Evolutionary conservation across 1,139 yeast genomes (phyloP), one percentile per base, ranked within the genome.

Genomic region (Arxiozyma slooffiae): DNA sequence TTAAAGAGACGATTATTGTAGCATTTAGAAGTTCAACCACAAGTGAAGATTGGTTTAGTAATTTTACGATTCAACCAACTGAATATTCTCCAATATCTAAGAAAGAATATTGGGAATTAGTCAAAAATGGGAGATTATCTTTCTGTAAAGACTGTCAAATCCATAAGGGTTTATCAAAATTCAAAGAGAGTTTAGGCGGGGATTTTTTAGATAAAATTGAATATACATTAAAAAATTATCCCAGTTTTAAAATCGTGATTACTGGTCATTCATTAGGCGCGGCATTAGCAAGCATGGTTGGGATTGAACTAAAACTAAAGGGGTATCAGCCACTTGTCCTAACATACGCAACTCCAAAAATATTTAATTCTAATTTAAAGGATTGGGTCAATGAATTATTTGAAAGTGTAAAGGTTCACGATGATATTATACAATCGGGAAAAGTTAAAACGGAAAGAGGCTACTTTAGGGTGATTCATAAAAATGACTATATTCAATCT

Each of bases 211-310:
- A 61, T 18, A 68, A 69, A 18, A 68, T 73, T 16, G 66, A 68
- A 45, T 57, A 58, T 22, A 61, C 59, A 52, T 76, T 53, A 62
- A 63, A 52, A 46, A 60, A 63, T 21, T 64, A 74, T 57, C 77
- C 80, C 0, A 73, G 72, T 24, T 82, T 80, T 60, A 64, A 71
- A 41, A 55, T 82, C 17, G 72, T 77, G 4, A 71, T 82, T 2
- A 68, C 79, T 2, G 92, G 92, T 0, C 92, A 84, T 66, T 84
- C 92, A 0, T 64, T 84, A 30, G 94, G 92, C 1, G 92, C 82
- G 2, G 87, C 88, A 0, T 66, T 82, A 50, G 82, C 88, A 0
- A 65, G 73, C 16, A 66, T 85, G 39, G 73, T 79, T 11, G 89
- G 84, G 0, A 71, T 80, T 24, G 89, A 83, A 59, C 71, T 79